Evolutionary conservation across 495 filamentous ascomycete species (phyloP), one percentile per base, ranked within the genome.

Genomic region (Articulospora tetracladia): DNA sequence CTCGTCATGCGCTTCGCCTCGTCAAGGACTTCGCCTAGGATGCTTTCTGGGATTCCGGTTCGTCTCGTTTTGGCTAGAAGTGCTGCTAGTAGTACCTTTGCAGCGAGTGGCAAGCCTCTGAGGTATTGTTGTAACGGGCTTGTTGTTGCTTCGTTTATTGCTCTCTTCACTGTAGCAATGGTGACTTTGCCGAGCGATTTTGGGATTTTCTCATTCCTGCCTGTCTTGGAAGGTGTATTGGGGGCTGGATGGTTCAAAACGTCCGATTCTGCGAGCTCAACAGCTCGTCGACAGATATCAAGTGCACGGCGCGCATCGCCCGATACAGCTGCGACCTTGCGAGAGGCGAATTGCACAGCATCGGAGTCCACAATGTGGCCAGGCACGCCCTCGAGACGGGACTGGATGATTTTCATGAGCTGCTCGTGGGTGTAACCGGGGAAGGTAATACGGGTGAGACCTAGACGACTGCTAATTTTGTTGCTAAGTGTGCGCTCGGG

Each of bases 381-480:
- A 0, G 89, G 90, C 11, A 98, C 91, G 26, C 88, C 89, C 62
- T 87, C 84, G 6, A 99, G 82, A 13, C 95, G 86, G 4, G 90
- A 94, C 66, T 90, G 86, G 58, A 99, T 95, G 64, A 99, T 98
- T 61, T 89, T 87, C 89, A 97, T 97, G n/a, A 99, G 80, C 71
- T 98, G 95, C 48, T 91, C 91, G 73, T 98, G 93, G 49, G 91
- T 97, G 71, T 99, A 99, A 23, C 95, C 95, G 0, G 93, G 92
- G 68, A 99, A 99, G 0, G 94, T 96, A 67, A 99, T 96, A 62
- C 95, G 83, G 20, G 89, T 93, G 6, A 96, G 73, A 20, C 91
- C 76, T 72, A 98, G 79, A 64, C 95, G 86, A 64, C 88, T 93
- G 65, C 90, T 94, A 72, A 99, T 99, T 72, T 98, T 98, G 74